A percentile compares a stretch with the other conserved stretches of the same genome.
Conservation (phyloP, 75 land plant genomes). For the Cupressus sempervirens region DNA sequence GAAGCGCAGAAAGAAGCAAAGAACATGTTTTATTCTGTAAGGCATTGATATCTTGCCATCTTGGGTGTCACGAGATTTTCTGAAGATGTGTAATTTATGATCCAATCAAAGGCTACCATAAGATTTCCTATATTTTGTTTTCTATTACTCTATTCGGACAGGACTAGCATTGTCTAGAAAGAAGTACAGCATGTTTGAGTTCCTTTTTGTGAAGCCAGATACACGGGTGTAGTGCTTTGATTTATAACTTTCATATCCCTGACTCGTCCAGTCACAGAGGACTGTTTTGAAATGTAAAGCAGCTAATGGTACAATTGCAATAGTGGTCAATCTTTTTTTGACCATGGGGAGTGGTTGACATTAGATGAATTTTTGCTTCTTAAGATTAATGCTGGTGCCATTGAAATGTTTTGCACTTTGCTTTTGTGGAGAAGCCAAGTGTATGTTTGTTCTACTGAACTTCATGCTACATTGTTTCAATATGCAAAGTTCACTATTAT, state of each 20-base stretch:
- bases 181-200: neutral
- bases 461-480: conserved; percentile 1
- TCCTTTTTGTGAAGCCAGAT: conserved; percentile 9
- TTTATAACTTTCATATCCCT: neutral
- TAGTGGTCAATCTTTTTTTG: conserved; percentile 8
- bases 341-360: neutral
- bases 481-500: neutral
- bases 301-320: neutral
- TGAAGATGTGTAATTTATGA: neutral
- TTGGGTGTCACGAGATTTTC: neutral
- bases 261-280: neutral
- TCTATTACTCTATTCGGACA: conserved; percentile 1
- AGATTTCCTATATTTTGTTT: neutral
- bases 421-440: conserved; percentile 5
- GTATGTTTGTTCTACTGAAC: neutral
- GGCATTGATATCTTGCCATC: neutral
- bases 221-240: neutral
- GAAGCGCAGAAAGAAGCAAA: conserved; percentile 24
- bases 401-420: neutral
- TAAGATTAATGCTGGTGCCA: neutral
- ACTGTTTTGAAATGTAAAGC: conserved; percentile 9
- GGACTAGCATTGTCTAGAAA: neutral
- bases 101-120: conserved; percentile 4
- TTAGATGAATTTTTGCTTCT: neutral
- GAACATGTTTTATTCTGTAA: conserved; percentile 22